Evolutionary conservation across 306 rosid species (phyloP).

Genomic region (Corylus americana): DNA sequence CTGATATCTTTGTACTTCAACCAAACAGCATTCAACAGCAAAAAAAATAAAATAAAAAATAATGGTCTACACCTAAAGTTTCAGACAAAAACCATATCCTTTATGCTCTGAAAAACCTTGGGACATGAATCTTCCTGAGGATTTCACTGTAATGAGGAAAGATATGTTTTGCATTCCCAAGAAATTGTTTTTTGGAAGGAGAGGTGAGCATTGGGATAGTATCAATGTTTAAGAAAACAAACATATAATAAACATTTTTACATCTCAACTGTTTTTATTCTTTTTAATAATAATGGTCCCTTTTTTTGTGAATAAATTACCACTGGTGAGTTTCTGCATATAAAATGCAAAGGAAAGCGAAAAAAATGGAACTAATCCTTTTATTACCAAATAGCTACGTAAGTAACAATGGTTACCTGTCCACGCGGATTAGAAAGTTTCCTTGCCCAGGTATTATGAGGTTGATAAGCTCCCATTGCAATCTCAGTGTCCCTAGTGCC

Average conservation of each 20-base stretch:
- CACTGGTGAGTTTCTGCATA: constrained; percentile 11
- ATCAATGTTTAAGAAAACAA: background rate
- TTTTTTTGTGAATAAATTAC: background rate
- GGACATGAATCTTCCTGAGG: too few relatives aligned
- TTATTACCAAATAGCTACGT: constrained; percentile 1
- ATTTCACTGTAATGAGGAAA: too few relatives aligned
- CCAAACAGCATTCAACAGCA: background rate
- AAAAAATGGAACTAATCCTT: background rate
- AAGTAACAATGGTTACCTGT: constrained; percentile 51
- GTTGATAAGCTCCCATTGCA: constrained; percentile 98
- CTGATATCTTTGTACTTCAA: background rate
- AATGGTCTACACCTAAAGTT: background rate
- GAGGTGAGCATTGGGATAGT: background rate
- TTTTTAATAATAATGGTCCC: background rate
- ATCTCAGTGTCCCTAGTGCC: constrained; percentile 99
- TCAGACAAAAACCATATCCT: too few relatives aligned
- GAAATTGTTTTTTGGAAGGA: background rate
- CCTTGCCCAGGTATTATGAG: constrained; percentile 79
- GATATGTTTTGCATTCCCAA: too few relatives aligned
- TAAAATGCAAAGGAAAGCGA: background rate
- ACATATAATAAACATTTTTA: background rate
- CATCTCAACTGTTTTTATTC: background rate
- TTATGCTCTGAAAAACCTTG: too few relatives aligned
- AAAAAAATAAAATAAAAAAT: background rate
- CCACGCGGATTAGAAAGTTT: constrained; percentile 62